These are phyloP conservation scores for Colletotrichum lupini DNA, from an alignment of 2,329 filamentous ascomycete species.

Conservation along the genomic window DNA sequence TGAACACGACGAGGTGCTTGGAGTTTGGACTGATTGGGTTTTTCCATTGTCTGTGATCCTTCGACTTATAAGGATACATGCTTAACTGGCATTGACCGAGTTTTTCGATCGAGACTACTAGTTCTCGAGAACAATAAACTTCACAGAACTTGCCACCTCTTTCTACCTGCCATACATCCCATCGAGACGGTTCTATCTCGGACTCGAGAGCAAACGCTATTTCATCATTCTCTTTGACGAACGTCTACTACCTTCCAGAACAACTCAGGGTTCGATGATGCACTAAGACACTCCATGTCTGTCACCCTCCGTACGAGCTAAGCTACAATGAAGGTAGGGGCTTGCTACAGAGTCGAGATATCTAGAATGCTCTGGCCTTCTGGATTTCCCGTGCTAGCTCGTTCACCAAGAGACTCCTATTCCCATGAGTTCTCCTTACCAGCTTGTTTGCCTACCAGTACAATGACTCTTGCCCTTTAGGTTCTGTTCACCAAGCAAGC, in stretches of 20 bases:
- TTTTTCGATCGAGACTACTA: not conserved
- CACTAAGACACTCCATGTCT: not conserved
- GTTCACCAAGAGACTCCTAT: too few species aligned
- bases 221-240: not conserved
- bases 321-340: not conserved
- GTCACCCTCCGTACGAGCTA: not conserved
- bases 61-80: not conserved
- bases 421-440: too few species aligned
- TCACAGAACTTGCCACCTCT: not conserved
- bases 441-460: too few species aligned
- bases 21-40: slow-evolving; percentile 7
- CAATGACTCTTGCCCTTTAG: too few species aligned
- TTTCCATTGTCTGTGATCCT: not conserved
- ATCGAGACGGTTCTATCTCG: not conserved
- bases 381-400: too few species aligned
- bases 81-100: not conserved
- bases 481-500: too few species aligned
- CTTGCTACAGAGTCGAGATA: not conserved
- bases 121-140: not conserved
- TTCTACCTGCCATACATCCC: not conserved
- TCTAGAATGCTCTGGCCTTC: too few species aligned
- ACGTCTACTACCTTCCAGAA: not conserved
- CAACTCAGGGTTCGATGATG: not conserved
- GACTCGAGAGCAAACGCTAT: too few species aligned
- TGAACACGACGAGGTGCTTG: slow-evolving; percentile 28